Percentiles rank a stretch among this genome's conserved stretches.
These are phyloP conservation scores for Cladosporium phlei DNA, from an alignment of 2,329 filamentous ascomycete genomes.

Conservation along the genomic window DNA sequence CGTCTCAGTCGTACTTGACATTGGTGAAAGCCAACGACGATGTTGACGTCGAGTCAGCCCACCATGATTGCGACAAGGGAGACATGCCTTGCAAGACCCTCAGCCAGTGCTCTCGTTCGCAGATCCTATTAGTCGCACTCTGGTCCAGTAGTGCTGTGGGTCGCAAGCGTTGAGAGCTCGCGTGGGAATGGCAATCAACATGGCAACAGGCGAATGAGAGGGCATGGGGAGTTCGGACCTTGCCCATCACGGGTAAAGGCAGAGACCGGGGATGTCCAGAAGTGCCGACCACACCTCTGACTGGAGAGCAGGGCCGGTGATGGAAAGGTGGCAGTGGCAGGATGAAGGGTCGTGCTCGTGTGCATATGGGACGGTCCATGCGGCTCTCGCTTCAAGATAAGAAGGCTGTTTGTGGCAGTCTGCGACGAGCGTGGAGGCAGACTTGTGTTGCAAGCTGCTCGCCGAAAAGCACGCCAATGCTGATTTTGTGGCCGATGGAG, in stretches of 20 bases:
- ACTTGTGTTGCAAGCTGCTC: neutral
- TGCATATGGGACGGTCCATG: neutral
- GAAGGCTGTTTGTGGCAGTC: constrained; percentile 1
- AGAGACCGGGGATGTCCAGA: neutral
- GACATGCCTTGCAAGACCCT: too few relatives aligned
- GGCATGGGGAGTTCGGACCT: constrained; percentile 5
- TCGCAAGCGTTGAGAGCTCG: constrained; percentile 8
- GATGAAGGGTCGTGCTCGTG: neutral
- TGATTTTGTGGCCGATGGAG: neutral
- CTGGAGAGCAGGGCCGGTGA: neutral
- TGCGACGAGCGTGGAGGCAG: neutral
- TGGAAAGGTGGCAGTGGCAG: neutral
- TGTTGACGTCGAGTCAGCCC: too few relatives aligned
- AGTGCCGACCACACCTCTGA: neutral
- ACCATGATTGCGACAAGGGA: too few relatives aligned
- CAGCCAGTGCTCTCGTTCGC: too few relatives aligned
- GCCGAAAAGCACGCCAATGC: neutral
- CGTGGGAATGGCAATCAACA: constrained; percentile 1
- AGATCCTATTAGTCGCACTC: too few relatives aligned
- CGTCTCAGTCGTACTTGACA: too few relatives aligned
- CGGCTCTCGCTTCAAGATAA: constrained; percentile 6
- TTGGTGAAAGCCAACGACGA: too few relatives aligned
- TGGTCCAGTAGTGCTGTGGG: too few relatives aligned
- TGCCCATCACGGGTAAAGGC: neutral
- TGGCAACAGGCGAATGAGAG: neutral